Evolutionary conservation across 2,329 filamentous ascomycete genomes (phyloP), one percentile per base, ranked within the genome.

Genomic region (Calonectria pseudoturangicola): DNA sequence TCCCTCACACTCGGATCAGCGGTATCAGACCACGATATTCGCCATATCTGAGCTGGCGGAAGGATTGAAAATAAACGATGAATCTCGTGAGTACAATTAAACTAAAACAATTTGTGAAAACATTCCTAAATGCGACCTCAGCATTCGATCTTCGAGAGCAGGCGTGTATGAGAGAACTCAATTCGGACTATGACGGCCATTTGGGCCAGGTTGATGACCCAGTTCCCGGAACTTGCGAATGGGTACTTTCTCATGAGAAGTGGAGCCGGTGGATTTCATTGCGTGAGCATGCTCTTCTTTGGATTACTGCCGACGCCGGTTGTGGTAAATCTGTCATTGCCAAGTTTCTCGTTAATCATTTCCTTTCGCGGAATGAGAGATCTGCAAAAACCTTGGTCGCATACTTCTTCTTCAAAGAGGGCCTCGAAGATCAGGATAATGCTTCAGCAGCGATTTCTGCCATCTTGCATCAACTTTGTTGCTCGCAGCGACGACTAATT

Each of bases 351-450:
- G 45, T 48, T 7, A 48, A 48, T 25, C 18, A 48, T 48, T 48
- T 48, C 4, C 9, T 48, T 25, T 48, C 45, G 5, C n/a, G 3
- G 18, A 16, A 45, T 45, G 18, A 12, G 16, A n/a, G 6, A n/a
- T 45, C 41, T 45, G 15, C 41, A n/a, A 3, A 45, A 16, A 45
- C 41, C 12, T 45, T 16, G 6, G 5, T 48, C 8, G 45, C 45
- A 21, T 48, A 48, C 21, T 48, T 48, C n/a, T 48, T 48, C 45
- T 48, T 48, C 21, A 48, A 48, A 25, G 45, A 48, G 25, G 45
- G 45, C 5, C 45, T 48, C 10, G 45, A 48, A 25, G 45, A 48
- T 25, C 45, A 48, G n/a, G 45, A 48, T 48, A 48, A 48, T 48
- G 45, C 45, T 12, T 48, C 45, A 25, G 45, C 45, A 25, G 45